Conservation (phyloP, 305 asterid genomes). For the Salvia sclarea region DNA sequence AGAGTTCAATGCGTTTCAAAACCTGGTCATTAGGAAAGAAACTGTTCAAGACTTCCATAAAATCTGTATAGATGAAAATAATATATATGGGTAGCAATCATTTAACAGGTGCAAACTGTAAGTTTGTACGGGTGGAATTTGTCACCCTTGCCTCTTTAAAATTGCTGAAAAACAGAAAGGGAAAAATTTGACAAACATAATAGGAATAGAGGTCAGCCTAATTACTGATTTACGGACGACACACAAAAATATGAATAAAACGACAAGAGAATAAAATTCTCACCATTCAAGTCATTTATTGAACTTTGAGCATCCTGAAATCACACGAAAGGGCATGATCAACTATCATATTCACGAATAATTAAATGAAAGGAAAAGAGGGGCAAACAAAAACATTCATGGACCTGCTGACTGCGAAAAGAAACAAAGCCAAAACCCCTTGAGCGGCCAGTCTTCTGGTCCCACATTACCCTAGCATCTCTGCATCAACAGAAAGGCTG, state of each 20-base stretch:
- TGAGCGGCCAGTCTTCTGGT: conserved; percentile 91
- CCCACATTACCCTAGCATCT: conserved; percentile 98
- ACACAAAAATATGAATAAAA: background rate
- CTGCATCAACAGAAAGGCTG: conserved; percentile 40
- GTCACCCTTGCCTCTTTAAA: background rate
- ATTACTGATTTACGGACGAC: conserved; percentile 1
- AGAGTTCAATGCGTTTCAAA: background rate
- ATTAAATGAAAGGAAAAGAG: background rate
- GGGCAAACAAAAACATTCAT: conserved; percentile 1
- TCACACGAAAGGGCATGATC: conserved; percentile 19
- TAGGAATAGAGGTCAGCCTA: conserved; percentile 6
- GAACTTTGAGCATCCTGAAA: conserved; percentile 90
- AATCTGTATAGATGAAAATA: background rate
- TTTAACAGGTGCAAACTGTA: background rate
- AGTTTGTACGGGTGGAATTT: background rate
- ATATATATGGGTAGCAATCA: too few species aligned
- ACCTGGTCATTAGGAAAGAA: conserved; percentile 3
- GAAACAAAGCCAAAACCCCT: conserved; percentile 97
- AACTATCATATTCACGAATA: background rate
- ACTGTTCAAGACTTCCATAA: background rate
- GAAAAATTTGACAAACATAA: background rate
- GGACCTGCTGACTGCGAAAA: conserved; percentile 83
- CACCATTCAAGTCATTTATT: conserved; percentile 77
- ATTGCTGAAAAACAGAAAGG: background rate
- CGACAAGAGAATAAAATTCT: conserved; percentile 27